These are phyloP conservation scores for Mortierella sp. DNA, from an alignment of 371 early-diverging fungal genomes.

Conservation along the genomic window DNA sequence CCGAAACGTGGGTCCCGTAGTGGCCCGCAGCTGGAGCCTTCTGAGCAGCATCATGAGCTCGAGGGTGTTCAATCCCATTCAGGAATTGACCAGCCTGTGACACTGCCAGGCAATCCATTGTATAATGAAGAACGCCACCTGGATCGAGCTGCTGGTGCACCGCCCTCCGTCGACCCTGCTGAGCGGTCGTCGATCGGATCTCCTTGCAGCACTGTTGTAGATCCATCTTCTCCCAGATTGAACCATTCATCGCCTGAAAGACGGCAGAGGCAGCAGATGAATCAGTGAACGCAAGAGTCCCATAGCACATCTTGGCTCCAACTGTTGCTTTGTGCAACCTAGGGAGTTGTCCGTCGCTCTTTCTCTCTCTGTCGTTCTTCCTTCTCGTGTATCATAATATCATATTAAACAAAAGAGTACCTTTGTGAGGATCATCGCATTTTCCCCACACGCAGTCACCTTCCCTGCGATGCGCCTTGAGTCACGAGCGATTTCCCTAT, in stretches of 20 bases:
- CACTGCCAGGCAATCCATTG: neutral
- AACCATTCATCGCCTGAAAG: neutral
- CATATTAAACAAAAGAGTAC: too few relatives aligned
- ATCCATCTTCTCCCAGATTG: neutral
- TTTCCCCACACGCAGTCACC: constrained; percentile 1
- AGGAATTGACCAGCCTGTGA: neutral
- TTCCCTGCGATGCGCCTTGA: neutral
- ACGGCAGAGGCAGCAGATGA: neutral
- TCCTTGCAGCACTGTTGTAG: constrained; percentile 16
- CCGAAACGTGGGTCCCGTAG: neutral
- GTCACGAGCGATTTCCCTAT: constrained; percentile 1
- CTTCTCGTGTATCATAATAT: too few relatives aligned
- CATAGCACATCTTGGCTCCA: too few relatives aligned
- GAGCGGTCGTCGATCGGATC: constrained; percentile 9
- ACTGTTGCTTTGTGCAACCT: too few relatives aligned
- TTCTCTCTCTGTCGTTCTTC: too few relatives aligned
- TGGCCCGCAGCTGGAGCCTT: neutral
- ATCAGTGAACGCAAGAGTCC: too few relatives aligned
- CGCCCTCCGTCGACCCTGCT: neutral
- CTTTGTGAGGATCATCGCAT: neutral
- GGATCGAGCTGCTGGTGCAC: too few relatives aligned
- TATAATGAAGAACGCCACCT: neutral
- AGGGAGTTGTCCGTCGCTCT: too few relatives aligned
- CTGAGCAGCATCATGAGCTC: neutral
- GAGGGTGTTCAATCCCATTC: neutral